phyloP scores from a whole-genome alignment of 2,329 filamentous ascomycete genomes.

The Cylindrodendrum hubeiense region DNA sequence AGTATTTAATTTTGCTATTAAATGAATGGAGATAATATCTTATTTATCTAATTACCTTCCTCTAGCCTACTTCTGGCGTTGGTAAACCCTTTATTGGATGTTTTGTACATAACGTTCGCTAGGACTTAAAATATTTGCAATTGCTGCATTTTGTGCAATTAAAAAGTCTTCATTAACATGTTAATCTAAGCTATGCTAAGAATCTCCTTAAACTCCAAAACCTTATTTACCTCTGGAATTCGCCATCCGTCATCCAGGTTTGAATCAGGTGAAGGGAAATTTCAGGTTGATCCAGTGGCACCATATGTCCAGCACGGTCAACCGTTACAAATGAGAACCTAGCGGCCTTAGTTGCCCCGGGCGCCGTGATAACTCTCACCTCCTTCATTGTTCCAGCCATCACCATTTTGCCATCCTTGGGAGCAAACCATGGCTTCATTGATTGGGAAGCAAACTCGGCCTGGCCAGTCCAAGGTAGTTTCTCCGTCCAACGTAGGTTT shows the following conservation, averaged over 20 bases:
- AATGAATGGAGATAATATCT: too few species aligned
- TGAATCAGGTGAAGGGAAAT: slow-evolving; percentile 10
- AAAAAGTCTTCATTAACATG: too few species aligned
- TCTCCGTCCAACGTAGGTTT: slow-evolving; percentile 34
- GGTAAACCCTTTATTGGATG: too few species aligned
- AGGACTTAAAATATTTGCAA: too few species aligned
- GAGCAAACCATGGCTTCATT: slow-evolving; percentile 13
- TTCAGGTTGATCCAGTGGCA: slow-evolving; percentile 19
- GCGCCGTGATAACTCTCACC: slow-evolving; percentile 12
- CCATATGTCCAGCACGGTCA: slow-evolving; percentile 35
- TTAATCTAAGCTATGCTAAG: too few species aligned
- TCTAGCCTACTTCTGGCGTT: too few species aligned
- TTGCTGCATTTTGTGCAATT: too few species aligned
- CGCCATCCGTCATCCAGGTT: slow-evolving; percentile 6
- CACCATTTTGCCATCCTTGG: slow-evolving; percentile 18
- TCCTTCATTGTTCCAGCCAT: slow-evolving; percentile 33
- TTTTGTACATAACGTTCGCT: too few species aligned
- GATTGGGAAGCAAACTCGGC: slow-evolving; percentile 33
- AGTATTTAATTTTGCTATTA: too few species aligned
- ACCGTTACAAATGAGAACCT: slow-evolving; percentile 30
- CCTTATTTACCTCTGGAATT: not conserved
- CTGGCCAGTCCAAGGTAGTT: slow-evolving; percentile 32
- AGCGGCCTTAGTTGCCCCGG: not conserved
- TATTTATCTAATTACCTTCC: too few species aligned
- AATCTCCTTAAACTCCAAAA: not conserved